Base-by-base conservation (phyloP, 2,329 filamentous ascomycete genomes). In the Penicillium corylophilum region DNA sequence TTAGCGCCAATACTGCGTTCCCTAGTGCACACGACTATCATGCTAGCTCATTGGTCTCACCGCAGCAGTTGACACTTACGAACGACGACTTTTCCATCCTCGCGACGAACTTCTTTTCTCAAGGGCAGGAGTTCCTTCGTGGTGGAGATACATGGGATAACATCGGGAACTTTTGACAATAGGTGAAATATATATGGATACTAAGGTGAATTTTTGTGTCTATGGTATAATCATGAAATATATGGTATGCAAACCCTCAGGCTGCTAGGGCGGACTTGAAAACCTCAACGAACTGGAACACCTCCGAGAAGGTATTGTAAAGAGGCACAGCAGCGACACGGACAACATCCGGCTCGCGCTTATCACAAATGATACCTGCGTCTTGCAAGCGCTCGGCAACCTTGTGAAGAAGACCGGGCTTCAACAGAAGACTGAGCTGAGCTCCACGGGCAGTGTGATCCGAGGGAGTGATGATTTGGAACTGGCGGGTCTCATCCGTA, bases 301-400 rank as follows among this genome's bases (percentile, higher is more conserved):
- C 84, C 65, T 95, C 90, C 53, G 80, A 79, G 67, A 88, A 95
- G 1, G 81, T 84, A 65, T 92, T 92, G 71, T 95, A 95, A 58
- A 95, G 70, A 3, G 91, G 90, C 43, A 87, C 86, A 1, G 91
- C 90, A 1, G 90, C 89, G 0, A 94, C 84, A 2, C 90, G 79
- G 31, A 96, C 86, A 16, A 95, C 90, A 66, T 90, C 85, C 1
- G 91, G 90, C 71, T 88, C 88, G 50, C 90, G 78, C 79, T 93
- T 88, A 65, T 95, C 91, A 42, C 88, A 86, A 3, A 94, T 81
- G 2, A 94, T 85, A 1, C 87, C 88, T 0, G 81, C 80, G n/a
- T 83, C 78, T 60, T 89, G 83, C 40, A 95, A 70, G 31, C 78
- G 80, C 33, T 77, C 73, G 48, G 82, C 80, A 3, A 95, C 84